Evolutionary conservation across 139 green algal genomes (phyloP).

Genomic region (Microglena sp.): DNA sequence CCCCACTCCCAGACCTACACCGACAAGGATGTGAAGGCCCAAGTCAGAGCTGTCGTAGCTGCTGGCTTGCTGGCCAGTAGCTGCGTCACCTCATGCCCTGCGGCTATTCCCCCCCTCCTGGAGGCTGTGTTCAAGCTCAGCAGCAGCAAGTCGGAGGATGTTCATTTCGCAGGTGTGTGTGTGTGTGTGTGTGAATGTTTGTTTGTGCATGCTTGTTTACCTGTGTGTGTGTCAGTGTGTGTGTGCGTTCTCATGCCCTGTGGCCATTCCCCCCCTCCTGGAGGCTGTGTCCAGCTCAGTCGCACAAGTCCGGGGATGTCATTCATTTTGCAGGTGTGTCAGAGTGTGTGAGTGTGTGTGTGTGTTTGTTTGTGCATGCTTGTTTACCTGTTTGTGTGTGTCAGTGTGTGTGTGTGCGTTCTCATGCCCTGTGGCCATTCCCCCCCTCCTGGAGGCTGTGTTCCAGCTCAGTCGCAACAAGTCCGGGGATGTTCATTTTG

Average conservation of each 20-base stretch:
- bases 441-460: conserved; percentile 19
- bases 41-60: conserved; percentile 16
- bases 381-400: no score
- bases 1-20: no score
- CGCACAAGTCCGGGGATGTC: conserved; percentile 54
- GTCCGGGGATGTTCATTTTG: conserved; percentile 58
- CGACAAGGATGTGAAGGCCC: conserved; percentile 38
- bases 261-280: background rate
- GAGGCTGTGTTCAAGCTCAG: conserved; percentile 33
- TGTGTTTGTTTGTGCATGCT: no score
- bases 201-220: no score
- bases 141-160: conserved; percentile 51
- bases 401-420: no score
- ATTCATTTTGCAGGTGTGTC: conserved; percentile 48
- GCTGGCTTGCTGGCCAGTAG: conserved; percentile 20
- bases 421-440: background rate
- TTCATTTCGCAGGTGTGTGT: conserved; percentile 48
- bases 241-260: no score
- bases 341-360: no score
- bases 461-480: conserved; percentile 41
- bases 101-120: background rate
- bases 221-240: no score
- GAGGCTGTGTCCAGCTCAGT: conserved; percentile 31
- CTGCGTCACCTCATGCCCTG: background rate
- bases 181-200: no score